Conservation (phyloP, 164 flowering plant genomes). For the Aristolochia californica region DNA sequence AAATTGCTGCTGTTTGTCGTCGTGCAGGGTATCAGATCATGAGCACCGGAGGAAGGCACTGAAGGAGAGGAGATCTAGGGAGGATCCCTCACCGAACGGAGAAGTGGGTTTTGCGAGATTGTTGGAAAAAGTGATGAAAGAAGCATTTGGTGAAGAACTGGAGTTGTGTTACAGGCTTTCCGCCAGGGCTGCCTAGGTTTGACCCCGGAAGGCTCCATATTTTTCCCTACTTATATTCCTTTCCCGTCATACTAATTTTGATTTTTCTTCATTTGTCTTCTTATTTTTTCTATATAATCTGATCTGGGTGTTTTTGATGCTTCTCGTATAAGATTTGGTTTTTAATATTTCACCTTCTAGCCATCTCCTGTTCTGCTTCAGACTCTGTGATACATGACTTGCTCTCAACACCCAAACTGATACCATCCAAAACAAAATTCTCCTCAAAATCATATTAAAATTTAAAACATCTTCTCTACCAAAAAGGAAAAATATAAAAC, state of each 20-base stretch:
- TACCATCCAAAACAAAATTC: no score
- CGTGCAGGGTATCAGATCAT: slow-evolving; percentile 2
- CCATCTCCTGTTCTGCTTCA: background rate
- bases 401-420: no score
- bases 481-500: no score
- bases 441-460: no score
- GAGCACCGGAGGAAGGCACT: slow-evolving; percentile 1
- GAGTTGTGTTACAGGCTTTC: background rate
- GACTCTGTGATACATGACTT: no score
- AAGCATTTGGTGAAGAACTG: background rate
- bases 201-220: background rate
- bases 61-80: slow-evolving; percentile 1
- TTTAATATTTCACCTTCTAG: background rate
- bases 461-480: no score
- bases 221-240: background rate
- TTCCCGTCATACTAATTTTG: background rate
- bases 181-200: slow-evolving; percentile 1
- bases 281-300: background rate
- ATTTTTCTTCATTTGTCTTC: background rate
- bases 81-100: background rate
- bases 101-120: background rate
- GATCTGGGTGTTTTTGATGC: background rate
- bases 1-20: background rate
- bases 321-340: background rate
- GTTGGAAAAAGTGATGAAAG: background rate